Base-by-base conservation (phyloP, 208 protist species). In the Sergeia podlipaevii region DNA sequence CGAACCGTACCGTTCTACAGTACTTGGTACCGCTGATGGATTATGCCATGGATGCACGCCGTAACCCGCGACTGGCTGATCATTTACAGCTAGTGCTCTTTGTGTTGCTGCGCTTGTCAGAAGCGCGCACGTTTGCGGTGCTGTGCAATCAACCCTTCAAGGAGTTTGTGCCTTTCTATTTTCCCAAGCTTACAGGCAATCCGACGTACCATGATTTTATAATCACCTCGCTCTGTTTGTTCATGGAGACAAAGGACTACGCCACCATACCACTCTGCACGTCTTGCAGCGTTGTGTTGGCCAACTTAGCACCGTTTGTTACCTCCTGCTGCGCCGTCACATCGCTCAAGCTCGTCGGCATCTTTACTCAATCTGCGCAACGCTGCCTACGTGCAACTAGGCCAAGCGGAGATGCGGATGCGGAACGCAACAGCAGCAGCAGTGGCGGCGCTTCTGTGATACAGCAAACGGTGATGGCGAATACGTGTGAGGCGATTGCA, bases 221-320 rank as follows among this genome's bases (percentile, higher is more conserved):
- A n/a, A 60, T 96, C 8, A 52, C 85, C 1, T 69, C 80, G 1
- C 30, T 96, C 28, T 83, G 80, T 54, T 46, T 75, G 1, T 67
- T 95, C 20, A 49, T 89, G 39, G 65, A 80, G 23, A 74, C 72
- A 52, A 57, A 66, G 13, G 69, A 88, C 20, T 29, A 62, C 0
- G 8, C 61, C 5, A 70, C 91, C 42, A 51, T 61, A 18, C 68
- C 71, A 20, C 44, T 92, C n/a, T 60, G 79, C 46, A 50, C 67
- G 13, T 89, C 79, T 20, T 92, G 90, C 63, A 77, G 71, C 21
- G 67, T 76, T 5, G 57, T 97, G 2, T 26, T 97, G 41, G 56
- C 80, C 0, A 97, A 97, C 55, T 57, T 97, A 38, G 73, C 86
- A 4, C 88, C 91, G 7, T 97, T 87, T 60, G 70, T 97, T n/a